A percentile compares a stretch with the other conserved stretches of the same genome.
Conservation (phyloP, 2,329 filamentous ascomycete genomes). For the Penicillium concentricum region DNA sequence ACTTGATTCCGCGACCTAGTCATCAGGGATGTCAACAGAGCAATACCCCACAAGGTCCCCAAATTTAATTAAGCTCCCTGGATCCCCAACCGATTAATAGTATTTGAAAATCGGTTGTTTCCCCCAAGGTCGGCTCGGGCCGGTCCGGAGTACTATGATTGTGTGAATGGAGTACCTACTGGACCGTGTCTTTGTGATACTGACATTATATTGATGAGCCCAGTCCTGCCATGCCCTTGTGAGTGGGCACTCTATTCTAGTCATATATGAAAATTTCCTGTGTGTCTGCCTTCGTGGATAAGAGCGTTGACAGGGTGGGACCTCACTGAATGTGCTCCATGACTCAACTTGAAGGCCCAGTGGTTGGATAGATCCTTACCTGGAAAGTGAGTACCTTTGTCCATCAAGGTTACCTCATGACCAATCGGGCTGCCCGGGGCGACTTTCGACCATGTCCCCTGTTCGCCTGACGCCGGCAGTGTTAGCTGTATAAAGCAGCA, state of each 20-base stretch:
- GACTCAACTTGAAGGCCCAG: neutral
- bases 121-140: neutral
- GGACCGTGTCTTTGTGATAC: neutral
- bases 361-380: neutral
- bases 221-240: neutral
- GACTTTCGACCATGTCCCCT: constrained; percentile 14
- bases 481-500: constrained; percentile 12
- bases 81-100: neutral
- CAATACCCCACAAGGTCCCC: neutral
- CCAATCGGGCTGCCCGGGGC: constrained; percentile 11
- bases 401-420: constrained; percentile 7
- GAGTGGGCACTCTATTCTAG: neutral
- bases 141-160: neutral
- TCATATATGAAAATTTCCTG: neutral
- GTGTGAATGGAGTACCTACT: constrained; percentile 1
- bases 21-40: too few species aligned
- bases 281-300: neutral
- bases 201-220: neutral
- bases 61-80: neutral
- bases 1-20: neutral
- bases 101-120: neutral
- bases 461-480: constrained; percentile 1
- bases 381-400: constrained; percentile 10
- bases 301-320: neutral
- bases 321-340: neutral